phyloP scores from a whole-genome alignment of 2,329 filamentous ascomycete species.

The Botrytis pseudocinerea region DNA sequence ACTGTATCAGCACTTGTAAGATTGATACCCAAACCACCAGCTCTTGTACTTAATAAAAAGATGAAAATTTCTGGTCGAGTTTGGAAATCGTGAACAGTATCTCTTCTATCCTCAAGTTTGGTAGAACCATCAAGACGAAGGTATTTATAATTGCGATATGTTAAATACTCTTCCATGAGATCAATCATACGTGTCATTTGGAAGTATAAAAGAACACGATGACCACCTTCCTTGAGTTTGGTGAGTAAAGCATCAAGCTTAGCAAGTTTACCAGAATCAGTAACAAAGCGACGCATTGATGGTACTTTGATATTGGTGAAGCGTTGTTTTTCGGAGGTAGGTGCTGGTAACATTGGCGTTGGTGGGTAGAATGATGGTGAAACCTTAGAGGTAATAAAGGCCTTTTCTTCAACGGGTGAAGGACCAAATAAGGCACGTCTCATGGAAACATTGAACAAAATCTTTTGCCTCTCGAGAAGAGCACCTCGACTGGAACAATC shows the following conservation, averaged over 20 bases:
- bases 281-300: constrained; percentile 96
- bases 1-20: constrained; percentile 94
- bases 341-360: constrained; percentile 68
- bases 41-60: constrained; percentile 92
- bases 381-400: constrained; percentile 71
- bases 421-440: constrained; percentile 74
- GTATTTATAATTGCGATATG: constrained; percentile 99
- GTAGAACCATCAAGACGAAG: constrained; percentile 95
- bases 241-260: constrained; percentile 85
- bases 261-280: constrained; percentile 93
- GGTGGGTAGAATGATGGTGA: constrained; percentile 65
- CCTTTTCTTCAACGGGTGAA: constrained; percentile 64
- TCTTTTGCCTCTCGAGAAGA: constrained; percentile 65
- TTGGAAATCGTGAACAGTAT: constrained; percentile 97
- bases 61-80: constrained; percentile 93
- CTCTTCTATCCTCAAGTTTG: constrained; percentile 93
- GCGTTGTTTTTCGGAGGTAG: constrained; percentile 76
- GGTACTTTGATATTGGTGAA: constrained; percentile 92
- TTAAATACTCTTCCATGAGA: constrained; percentile 97
- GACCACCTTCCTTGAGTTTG: constrained; percentile 85
- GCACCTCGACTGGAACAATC: constrained; percentile 68
- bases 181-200: constrained; percentile 99
- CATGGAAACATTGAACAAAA: constrained; percentile 76
- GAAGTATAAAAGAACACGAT: constrained; percentile 97
- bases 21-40: constrained; percentile 97